These are phyloP conservation scores for Torulaspora indica DNA, from an alignment of 805 yeast species.

Conservation along the genomic window DNA sequence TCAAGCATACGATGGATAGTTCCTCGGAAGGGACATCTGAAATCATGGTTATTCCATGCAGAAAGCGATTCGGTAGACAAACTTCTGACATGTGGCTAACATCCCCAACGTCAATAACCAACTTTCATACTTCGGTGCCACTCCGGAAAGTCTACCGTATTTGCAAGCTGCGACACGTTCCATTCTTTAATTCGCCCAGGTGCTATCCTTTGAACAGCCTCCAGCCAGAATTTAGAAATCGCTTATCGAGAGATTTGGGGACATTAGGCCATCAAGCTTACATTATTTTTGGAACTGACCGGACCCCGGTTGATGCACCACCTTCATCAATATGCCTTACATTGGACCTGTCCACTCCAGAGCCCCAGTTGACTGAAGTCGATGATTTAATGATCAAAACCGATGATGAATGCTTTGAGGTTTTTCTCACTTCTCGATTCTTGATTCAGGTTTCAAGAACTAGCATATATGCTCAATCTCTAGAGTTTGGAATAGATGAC, in stretches of 20 bases:
- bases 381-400: conserved; percentile 19
- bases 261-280: conserved; percentile 2
- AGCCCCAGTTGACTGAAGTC: conserved; percentile 15
- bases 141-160: conserved; percentile 12
- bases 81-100: conserved; percentile 21
- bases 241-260: conserved; percentile 1
- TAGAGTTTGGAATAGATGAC: not conserved
- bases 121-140: conserved; percentile 10
- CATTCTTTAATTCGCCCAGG: conserved; percentile 10
- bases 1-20: conserved; percentile 22
- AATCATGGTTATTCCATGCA: conserved; percentile 10
- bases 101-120: conserved; percentile 22
- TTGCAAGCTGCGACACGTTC: conserved; percentile 15
- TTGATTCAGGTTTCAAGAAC: conserved; percentile 19
- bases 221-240: not conserved
- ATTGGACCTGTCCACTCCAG: conserved; percentile 7
- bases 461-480: conserved; percentile 10
- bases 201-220: conserved; percentile 5
- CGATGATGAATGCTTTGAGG: conserved; percentile 8
- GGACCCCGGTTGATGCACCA: conserved; percentile 6
- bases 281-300: conserved; percentile 16
- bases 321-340: conserved; percentile 2
- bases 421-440: conserved; percentile 11
- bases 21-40: conserved; percentile 19
- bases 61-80: conserved; percentile 9